phyloP scores from a whole-genome alignment of 306 rosid species.

The Vigna unguiculata region DNA sequence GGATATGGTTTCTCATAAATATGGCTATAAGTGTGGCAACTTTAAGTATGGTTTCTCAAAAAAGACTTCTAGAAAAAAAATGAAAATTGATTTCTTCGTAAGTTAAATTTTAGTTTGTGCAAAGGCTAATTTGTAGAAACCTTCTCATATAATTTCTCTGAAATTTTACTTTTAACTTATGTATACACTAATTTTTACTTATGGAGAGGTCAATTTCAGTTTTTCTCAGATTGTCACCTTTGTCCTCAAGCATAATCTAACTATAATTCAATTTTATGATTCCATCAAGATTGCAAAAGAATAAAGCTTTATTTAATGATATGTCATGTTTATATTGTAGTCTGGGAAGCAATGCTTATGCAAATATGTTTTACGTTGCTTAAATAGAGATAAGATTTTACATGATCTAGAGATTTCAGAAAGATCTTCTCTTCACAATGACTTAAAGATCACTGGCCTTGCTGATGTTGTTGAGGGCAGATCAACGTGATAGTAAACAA shows the following conservation, averaged over 20 bases:
- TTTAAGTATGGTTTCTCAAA: background rate
- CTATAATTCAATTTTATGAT: slow-evolving; percentile 29
- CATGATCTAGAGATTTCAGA: slow-evolving; percentile 69
- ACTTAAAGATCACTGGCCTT: slow-evolving; percentile 74
- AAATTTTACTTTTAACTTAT: no score
- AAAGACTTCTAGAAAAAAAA: no score
- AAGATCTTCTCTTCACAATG: slow-evolving; percentile 61
- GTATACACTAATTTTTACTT: no score
- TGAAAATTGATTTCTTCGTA: no score
- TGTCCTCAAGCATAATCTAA: no score
- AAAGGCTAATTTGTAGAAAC: no score
- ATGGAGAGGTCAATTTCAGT: background rate
- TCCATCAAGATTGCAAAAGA: slow-evolving; percentile 40
- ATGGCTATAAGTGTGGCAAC: background rate
- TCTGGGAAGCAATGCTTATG: slow-evolving; percentile 97
- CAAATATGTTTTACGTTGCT: slow-evolving; percentile 73
- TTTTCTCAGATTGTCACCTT: background rate
- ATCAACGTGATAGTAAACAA: slow-evolving; percentile 76
- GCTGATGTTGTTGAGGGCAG: slow-evolving; percentile 94
- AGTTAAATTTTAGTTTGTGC: no score
- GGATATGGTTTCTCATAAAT: slow-evolving; percentile 22
- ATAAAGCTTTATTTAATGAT: slow-evolving; percentile 36
- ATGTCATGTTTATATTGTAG: slow-evolving; percentile 54
- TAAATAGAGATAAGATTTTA: slow-evolving; percentile 61
- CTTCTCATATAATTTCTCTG: no score